These are phyloP conservation scores for Hygrophoropsis aurantiaca DNA, from an alignment of 768 basidiomycete species.

Conservation along the genomic window DNA sequence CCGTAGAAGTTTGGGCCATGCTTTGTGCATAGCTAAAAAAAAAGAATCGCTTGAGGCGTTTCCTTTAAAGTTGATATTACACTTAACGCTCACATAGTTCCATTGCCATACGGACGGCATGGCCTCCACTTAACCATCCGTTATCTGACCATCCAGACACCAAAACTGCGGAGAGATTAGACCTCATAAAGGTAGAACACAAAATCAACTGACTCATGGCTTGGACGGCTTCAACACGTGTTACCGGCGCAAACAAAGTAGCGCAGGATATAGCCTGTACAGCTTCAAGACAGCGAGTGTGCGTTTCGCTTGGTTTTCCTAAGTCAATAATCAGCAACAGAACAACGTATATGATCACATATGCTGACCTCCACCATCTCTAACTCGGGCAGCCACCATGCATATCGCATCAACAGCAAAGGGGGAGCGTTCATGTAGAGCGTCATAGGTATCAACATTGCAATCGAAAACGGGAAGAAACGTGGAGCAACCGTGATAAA, in stretches of 20 bases:
- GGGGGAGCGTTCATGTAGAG: conserved; percentile 84
- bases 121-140: conserved; percentile 93
- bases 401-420: conserved; percentile 93
- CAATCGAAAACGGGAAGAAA: conserved; percentile 88
- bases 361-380: conserved; percentile 80
- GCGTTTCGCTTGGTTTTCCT: conserved; percentile 76
- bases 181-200: conserved; percentile 1
- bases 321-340: conserved; percentile 9
- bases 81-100: conserved; percentile 68
- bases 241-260: conserved; percentile 84
- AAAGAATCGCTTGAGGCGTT: neutral
- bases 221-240: conserved; percentile 85
- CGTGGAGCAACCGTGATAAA: conserved; percentile 90
- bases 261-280: conserved; percentile 83
- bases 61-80: neutral
- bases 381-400: conserved; percentile 88
- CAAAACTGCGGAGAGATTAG: conserved; percentile 52
- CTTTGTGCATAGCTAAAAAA: conserved; percentile 77
- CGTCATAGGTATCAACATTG: conserved; percentile 80
- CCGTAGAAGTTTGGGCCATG: conserved; percentile 80
- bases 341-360: neutral
- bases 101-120: conserved; percentile 97
- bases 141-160: conserved; percentile 95
- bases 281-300: conserved; percentile 74
- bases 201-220: conserved; percentile 72